These are phyloP conservation scores for Boletus sensibilis DNA, from an alignment of 768 basidiomycete species.

Conservation along the genomic window DNA sequence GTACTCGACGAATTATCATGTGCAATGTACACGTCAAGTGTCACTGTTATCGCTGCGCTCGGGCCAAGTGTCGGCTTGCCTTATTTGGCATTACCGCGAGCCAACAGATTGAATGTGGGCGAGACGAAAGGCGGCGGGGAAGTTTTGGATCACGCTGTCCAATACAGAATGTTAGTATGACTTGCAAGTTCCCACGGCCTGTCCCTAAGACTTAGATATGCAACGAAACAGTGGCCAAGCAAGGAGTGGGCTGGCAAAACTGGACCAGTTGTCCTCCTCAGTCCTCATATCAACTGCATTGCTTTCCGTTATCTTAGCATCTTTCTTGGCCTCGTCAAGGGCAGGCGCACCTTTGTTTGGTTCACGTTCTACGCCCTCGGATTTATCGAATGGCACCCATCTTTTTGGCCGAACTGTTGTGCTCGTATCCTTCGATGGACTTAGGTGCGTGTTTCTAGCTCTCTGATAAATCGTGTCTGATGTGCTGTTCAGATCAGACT, in stretches of 20 bases:
- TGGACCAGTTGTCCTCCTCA: neutral
- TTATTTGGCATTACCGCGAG: too few species aligned
- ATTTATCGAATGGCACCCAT: constrained; percentile 74
- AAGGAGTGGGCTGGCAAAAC: too few species aligned
- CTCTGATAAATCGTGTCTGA: neutral
- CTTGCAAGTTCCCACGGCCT: neutral
- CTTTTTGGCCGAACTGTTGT: constrained; percentile 73
- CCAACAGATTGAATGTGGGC: too few species aligned
- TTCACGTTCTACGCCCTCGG: neutral
- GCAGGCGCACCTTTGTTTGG: neutral
- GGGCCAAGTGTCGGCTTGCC: too few species aligned
- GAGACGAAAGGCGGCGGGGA: too few species aligned
- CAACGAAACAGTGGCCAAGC: neutral
- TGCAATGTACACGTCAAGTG: too few species aligned
- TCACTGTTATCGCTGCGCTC: too few species aligned
- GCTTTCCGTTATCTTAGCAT: constrained; percentile 8
- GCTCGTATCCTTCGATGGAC: constrained; percentile 83
- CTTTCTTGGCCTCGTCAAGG: neutral
- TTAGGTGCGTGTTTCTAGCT: constrained; percentile 29
- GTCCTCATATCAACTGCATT: constrained; percentile 5
- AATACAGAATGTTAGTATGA: too few species aligned
- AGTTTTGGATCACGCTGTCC: too few species aligned
- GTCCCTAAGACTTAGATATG: neutral
- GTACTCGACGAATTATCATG: too few species aligned
- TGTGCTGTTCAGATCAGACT: constrained; percentile 56